These are phyloP conservation scores for Fusarium ramigenum DNA, from an alignment of 2,329 filamentous ascomycete genomes.

Conservation along the genomic window DNA sequence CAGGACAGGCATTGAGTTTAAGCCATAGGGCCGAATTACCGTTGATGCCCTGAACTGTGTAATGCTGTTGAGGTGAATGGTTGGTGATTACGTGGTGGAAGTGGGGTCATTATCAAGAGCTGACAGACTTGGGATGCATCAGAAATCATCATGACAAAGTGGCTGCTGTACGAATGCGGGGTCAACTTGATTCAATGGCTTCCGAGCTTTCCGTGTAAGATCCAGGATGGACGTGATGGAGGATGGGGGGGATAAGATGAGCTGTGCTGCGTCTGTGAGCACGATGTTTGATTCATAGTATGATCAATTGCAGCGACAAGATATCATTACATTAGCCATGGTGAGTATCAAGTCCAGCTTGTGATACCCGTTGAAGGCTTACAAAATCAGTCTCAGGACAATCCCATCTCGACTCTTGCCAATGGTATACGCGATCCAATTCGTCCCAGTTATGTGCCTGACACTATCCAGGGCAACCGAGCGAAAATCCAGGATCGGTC, in stretches of 20 bases:
- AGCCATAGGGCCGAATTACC: not conserved
- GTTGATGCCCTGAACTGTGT: not conserved
- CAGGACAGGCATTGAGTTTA: not conserved
- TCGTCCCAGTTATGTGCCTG: not conserved
- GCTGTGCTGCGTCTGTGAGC: not conserved
- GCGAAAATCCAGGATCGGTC: conserved; percentile 33
- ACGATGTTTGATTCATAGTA: rapidly evolving
- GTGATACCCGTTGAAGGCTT: not conserved
- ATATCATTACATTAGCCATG: not conserved
- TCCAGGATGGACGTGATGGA: not conserved
- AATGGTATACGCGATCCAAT: conserved; percentile 1
- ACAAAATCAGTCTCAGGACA: not conserved
- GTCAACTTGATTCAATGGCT: not conserved
- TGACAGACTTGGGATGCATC: not conserved
- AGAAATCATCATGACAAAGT: conserved; percentile 20
- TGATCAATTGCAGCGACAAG: not conserved
- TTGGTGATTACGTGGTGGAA: not conserved
- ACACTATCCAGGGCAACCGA: conserved; percentile 32
- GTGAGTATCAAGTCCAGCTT: not conserved
- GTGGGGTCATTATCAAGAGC: not conserved
- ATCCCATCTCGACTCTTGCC: conserved; percentile 22
- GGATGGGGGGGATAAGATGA: not conserved
- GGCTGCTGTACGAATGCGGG: conserved; percentile 9
- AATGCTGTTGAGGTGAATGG: not conserved
- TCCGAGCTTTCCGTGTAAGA: not conserved